Conservation (phyloP, 257 asterid species). For the Scutellaria baicalensis region DNA sequence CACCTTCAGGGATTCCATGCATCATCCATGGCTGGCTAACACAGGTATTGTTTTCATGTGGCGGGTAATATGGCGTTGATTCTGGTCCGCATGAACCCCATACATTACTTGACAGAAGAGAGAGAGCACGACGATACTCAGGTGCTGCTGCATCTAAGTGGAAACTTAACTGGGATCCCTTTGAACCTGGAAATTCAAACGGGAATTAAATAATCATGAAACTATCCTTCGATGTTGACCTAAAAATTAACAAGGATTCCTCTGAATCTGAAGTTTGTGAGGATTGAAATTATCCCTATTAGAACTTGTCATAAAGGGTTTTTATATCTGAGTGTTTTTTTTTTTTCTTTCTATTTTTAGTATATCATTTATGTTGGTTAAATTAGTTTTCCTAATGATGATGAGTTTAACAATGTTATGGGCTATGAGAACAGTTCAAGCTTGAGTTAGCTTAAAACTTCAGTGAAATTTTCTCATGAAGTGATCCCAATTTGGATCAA, state of each 20-base stretch:
- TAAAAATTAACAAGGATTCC: too few relatives aligned
- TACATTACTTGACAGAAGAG: conserved; percentile 89
- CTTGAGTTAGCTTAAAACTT: background rate
- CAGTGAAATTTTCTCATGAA: background rate
- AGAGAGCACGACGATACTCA: conserved; percentile 77
- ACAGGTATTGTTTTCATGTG: conserved; percentile 26
- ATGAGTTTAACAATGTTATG: background rate
- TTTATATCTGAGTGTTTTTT: background rate
- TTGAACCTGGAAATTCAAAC: conserved; percentile 34
- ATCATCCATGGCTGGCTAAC: conserved; percentile 23
- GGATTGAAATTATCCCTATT: too few relatives aligned
- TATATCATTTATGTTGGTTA: background rate
- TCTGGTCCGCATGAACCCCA: conserved; percentile 56
- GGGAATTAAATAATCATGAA: background rate
- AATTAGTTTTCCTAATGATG: background rate
- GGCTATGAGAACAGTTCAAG: background rate
- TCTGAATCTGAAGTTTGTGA: too few relatives aligned
- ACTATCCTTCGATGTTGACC: too few relatives aligned
- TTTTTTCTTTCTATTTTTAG: background rate
- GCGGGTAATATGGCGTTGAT: conserved; percentile 24
- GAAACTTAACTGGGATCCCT: conserved; percentile 41
- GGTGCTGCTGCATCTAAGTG: conserved; percentile 56
- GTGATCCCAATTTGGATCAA: background rate
- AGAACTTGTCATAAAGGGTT: too few relatives aligned
- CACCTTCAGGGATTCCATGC: conserved; percentile 43